Base-by-base conservation (phyloP, 2,329 filamentous ascomycete genomes). In the Xylariaceae sp. region DNA sequence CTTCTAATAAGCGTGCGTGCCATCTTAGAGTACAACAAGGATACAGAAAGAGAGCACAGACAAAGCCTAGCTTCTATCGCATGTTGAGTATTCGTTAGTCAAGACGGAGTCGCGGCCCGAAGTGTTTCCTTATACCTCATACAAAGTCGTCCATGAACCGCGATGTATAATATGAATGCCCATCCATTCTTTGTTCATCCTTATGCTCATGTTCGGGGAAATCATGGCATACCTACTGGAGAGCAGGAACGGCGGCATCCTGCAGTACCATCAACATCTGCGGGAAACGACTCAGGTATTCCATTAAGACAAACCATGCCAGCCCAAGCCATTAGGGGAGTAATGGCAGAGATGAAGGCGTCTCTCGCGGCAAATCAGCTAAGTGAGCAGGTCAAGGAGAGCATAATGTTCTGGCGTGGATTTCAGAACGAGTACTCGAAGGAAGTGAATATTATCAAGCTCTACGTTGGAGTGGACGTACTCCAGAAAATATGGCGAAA, bases 401-500 rank as follows among this genome's bases (percentile, higher is more conserved):
- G 63, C 37, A 58, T 53, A 21, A 45, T 33, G 5, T 56, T 70
- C 50, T 71, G 65, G 64, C 24, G 55, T 19, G 19, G 11, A 8
- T 68, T 71, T 26, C 61, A 58, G 12, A 45, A 64, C 9, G 57
- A 63, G 2, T 73, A 65, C 43, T 64, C 61, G 9, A 41, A 53
- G 1, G 68, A 71, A 23, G 62, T 70, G 40, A 43, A 59, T 4
- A 47, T 26, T 6, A 60, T 73, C 34, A 66, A 52, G 37, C 37
- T 52, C 16, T 71, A 71, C 53, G 63, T 56, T 40, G 58, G 53
- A 17, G 46, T 45, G 6, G 47, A 56, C 26, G 46, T 65, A 12
- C 64, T 71, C 14, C 62, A 65, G 37, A 62, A 62, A n/a, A 64
- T 71, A 17, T 72, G 71, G 71, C 56, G 56, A 16, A 59, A 64